Base-by-base conservation (phyloP, 2,329 filamentous ascomycete species). In the Penicillium griseofulvum region DNA sequence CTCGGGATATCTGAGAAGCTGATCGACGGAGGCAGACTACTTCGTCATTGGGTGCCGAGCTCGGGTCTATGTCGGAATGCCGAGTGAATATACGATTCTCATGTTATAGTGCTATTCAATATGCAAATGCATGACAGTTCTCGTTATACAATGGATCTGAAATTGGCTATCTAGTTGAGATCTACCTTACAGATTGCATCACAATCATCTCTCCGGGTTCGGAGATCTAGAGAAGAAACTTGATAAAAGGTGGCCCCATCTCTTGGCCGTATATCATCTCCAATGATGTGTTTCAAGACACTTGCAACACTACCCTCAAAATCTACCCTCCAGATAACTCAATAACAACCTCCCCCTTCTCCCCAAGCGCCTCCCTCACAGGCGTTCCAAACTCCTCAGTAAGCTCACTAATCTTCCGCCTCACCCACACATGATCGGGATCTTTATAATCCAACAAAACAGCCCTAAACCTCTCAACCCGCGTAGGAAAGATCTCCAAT, bases 401-500 rank as follows among this genome's bases (percentile, higher is more conserved):
- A n/a, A 50, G 38, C 37, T 19, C 17, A 4, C 28, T n/a, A 26
- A 50, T 34, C 48, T 5, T 50, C 16, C 11, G 16, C 5, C 28
- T 34, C 68, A 75, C 5, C 47, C 49, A 65, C 71, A 68, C 38
- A 34, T 50, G 48, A 60, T 75, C 73, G 7, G 43, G 19, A 62
- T 74, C 71, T 2, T 49, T 44, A 6, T 12, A 14, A n/a, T 63
- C 48, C 28, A 76, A 55, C 55, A 72, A 52, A 46, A 65, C 63
- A 9, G 66, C 71, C 53, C 67, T 64, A 54, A 74, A 76, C n/a
- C 49, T 38, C 22, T 68, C 59, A 58, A 73, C 68, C 10, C 65
- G 56, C 14, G 69, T 73, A n/a, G 73, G 74, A 38, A 71, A 74
- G 11, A 75, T 62, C 55, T 74, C 71, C 53, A 74, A 55, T 48